Evolutionary conservation across 805 yeast genomes (phyloP), one percentile per base, ranked within the genome.

Genomic region (Tetrapisispora iriomotensis): DNA sequence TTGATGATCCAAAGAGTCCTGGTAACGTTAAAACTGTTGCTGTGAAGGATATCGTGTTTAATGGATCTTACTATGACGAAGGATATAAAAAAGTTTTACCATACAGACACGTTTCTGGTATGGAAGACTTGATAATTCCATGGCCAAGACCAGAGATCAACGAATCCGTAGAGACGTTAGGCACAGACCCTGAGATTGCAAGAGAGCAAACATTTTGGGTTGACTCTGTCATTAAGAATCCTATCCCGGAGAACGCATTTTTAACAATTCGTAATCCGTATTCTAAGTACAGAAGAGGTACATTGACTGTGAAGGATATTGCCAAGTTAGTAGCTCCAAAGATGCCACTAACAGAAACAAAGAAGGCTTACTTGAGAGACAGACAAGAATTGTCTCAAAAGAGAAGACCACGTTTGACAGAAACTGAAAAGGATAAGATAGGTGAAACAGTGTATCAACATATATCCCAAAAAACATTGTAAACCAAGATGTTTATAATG

Each of bases 91-190:
- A 69, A 51, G 73, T 80, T 70, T 63, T 85, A 66, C 94, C 94
- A 23, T 75, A 74, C 43, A 75, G 97, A 61, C 74, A 76, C 49
- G 85, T 88, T 20, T 73, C 72, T 46, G 78, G 82, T 48, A 79
- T 81, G 50, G 75, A 72, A 30, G 72, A 76, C 38, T 65, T 85
- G 38, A 74, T 77, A 19, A 78, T 88, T 37, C 96, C 96, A 39
- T 90, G 95, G 94, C 96, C 96, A 28, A 72, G 74, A 49, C 88
- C 92, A 1, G 76, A 69, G 25, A 46, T 45, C 6, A 58, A 58
- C 18, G 48, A 56, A 7, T 47, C 60, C 0, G 74, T 73, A 45
- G 79, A 77, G 37, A 63, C 56, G 23, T 66, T 74, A 46, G 74
- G 79, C 3, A 83, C 94, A 1, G 56, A 61, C 6, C 70, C 72